Conservation (phyloP, 305 asterid genomes). For the Petunia hybrid region DNA sequence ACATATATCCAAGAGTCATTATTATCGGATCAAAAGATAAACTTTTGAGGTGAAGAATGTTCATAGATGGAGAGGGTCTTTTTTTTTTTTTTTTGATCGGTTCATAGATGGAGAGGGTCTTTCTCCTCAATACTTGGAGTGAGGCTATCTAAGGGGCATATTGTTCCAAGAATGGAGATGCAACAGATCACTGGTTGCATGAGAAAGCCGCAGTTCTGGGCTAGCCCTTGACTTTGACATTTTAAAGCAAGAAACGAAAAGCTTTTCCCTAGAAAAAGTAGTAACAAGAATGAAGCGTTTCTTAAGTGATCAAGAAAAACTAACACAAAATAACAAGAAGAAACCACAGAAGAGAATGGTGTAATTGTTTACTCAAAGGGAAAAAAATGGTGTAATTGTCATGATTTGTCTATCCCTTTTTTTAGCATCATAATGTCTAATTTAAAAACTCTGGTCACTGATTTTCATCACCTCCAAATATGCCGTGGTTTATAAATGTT, state of each 20-base stretch:
- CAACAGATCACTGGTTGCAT: not conserved
- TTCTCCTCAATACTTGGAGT: not conserved
- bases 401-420: too few relatives aligned
- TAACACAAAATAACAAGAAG: not conserved
- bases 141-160: not conserved
- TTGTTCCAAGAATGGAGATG: not conserved
- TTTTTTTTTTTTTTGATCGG: too few relatives aligned
- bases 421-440: not conserved
- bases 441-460: not conserved
- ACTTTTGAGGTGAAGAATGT: not conserved
- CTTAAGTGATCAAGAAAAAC: constrained; percentile 1
- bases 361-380: too few relatives aligned
- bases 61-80: not conserved
- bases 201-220: not conserved
- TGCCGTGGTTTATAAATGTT: not conserved
- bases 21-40: constrained; percentile 5
- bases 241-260: not conserved
- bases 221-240: constrained; percentile 14
- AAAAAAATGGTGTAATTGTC: too few relatives aligned
- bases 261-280: not conserved
- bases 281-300: too few relatives aligned
- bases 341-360: constrained; percentile 10
- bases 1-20: not conserved
- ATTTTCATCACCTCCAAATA: constrained; percentile 8
- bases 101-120: not conserved